Evolutionary conservation across 1,284 basidiomycete species (phyloP).

Genomic region (Leccinum pallidistipes): DNA sequence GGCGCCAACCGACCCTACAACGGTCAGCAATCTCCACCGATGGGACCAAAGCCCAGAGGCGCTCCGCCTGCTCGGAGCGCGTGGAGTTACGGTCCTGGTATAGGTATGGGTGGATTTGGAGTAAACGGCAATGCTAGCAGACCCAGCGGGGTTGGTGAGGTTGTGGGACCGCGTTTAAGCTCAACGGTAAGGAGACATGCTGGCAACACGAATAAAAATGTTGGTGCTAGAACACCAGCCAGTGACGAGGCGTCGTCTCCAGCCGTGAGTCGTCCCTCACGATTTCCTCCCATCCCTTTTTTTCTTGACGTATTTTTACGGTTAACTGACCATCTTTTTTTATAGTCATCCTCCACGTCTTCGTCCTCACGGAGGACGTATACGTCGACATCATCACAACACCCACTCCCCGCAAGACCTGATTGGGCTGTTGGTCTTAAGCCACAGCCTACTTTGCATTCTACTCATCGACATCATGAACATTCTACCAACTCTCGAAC

Average conservation of each 20-base stretch:
- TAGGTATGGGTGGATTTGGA: constrained; percentile 44
- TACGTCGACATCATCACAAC: constrained; percentile 70
- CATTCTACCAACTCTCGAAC: constrained; percentile 37
- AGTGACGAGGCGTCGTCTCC: constrained; percentile 74
- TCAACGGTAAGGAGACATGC: constrained; percentile 50
- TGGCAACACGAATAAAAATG: constrained; percentile 48
- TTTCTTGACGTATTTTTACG: not conserved
- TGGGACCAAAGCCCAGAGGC: constrained; percentile 36
- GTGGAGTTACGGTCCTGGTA: constrained; percentile 71
- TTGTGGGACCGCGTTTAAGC: constrained; percentile 64
- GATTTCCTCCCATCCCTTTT: constrained; percentile 8
- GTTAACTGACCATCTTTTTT: constrained; percentile 8
- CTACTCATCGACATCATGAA: constrained; percentile 47
- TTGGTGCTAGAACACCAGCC: constrained; percentile 56
- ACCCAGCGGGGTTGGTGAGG: constrained; percentile 39
- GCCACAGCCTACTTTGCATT: constrained; percentile 61
- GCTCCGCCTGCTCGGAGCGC: constrained; percentile 49
- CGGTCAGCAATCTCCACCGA: constrained; percentile 32
- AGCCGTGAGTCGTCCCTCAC: constrained; percentile 53
- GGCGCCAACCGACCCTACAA: constrained; percentile 26
- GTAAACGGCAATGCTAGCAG: constrained; percentile 26
- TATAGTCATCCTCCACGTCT: constrained; percentile 68
- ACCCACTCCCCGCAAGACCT: constrained; percentile 75
- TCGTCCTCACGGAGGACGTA: constrained; percentile 74
- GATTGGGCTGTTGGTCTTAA: constrained; percentile 84